Evolutionary conservation across 2,329 filamentous ascomycete genomes (phyloP), one percentile per base, ranked within the genome.

Genomic region (Verticillium zaregamsianum): DNA sequence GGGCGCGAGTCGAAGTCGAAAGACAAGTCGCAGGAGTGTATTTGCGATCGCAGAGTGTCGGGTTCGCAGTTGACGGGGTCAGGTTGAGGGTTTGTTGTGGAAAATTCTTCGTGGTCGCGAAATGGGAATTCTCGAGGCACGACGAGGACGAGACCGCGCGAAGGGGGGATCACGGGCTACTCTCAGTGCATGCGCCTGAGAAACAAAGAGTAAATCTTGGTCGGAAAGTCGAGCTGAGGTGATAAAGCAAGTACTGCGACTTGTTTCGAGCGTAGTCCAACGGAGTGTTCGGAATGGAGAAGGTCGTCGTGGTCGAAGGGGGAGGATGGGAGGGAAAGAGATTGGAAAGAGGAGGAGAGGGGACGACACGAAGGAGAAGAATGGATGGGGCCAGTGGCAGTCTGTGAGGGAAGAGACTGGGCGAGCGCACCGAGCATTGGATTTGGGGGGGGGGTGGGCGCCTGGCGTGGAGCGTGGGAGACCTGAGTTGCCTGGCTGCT

Each of bases 301-400:
- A 58, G 39, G 60, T 59, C 59, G 59, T 35, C 60, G 61, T 61
- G 59, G 59, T 33, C 61, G 60, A 61, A 35, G 56, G 33, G 65
- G 60, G 60, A 45, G 59, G 58, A 55, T 37, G n/a, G 52, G 37
- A 28, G 61, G 59, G 61, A 57, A 65, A 65, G 64, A 65, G 64
- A 64, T 62, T 64, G 60, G 62, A 62, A 60, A 65, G 59, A 61
- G 58, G 65, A 65, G 59, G 60, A 64, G 56, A 32, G 56, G 61
- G 59, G 62, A 66, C 63, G 56, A 65, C 59, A 64, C 62, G 64
- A 62, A 59, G 59, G 61, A 59, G 32, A 57, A 60, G 57, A 59
- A 62, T 59, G 62, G 62, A 61, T 64, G 61, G 61, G 63, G 61
- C 61, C 62, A 54, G 55, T 57, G 33, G 31, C 23, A 57, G 33